Conservation (phyloP, 2,329 filamentous ascomycete species). For the Botrytis tulipae region DNA sequence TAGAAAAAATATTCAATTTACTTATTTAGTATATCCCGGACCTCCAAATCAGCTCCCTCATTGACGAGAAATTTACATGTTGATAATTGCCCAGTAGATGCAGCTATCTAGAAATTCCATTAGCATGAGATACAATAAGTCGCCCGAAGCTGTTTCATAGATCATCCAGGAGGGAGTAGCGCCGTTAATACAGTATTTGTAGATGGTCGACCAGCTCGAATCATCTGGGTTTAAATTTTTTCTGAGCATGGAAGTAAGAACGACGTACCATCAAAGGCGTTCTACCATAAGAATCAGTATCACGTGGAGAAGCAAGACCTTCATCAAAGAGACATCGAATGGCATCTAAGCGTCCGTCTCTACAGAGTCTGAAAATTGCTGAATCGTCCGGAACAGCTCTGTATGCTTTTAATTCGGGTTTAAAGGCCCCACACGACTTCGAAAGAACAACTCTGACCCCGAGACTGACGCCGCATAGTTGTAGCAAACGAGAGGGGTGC, state of each 20-base stretch:
- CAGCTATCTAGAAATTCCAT: neutral
- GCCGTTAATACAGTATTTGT: neutral
- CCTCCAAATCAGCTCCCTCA: neutral
- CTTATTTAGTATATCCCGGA: neutral
- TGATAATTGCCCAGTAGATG: neutral
- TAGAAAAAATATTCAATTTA: neutral
- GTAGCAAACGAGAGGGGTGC: neutral
- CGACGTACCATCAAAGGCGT: neutral
- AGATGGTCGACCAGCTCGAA: neutral
- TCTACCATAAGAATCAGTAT: neutral
- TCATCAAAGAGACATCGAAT: neutral
- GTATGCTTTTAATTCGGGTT: neutral
- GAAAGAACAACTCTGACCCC: neutral
- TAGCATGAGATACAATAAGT: neutral
- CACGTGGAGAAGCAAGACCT: neutral
- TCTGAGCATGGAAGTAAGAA: neutral
- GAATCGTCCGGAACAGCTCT: neutral
- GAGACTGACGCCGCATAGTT: neutral
- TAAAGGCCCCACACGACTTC: neutral
- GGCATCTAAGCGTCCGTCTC: neutral
- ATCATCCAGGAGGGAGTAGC: neutral
- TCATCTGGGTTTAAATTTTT: neutral
- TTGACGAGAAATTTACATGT: neutral
- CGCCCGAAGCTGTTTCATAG: neutral
- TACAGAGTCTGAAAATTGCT: neutral